Evolutionary conservation across 163 green algal genomes (phyloP), one percentile per base, ranked within the genome.

Genomic region (Chlamydomonas reinhardtii): DNA sequence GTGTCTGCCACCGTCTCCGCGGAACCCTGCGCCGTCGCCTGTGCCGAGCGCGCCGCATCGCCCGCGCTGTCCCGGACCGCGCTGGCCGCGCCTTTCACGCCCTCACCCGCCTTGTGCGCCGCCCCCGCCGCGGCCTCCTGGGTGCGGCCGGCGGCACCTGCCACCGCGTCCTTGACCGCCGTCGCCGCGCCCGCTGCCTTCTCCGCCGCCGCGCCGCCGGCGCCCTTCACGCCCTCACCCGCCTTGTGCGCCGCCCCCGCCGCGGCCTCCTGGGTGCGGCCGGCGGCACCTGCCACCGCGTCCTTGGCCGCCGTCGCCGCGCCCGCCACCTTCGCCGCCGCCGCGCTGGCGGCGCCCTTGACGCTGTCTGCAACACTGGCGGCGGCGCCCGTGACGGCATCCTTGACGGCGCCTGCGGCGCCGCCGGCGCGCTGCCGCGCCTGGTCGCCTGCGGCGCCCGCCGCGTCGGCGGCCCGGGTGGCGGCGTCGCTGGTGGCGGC

Each of bases 21-120:
- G 37, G 76, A 65, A 35, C 76, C 76, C 20, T 68, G 76, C 59
- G 62, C 72, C 76, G 61, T 48, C 27, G 74, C 74, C 56, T 82
- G 22, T 0, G 56, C 35, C 6, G 74, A 72, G 56, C 34, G 22
- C 62, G 62, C 76, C 37, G 76, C 25, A 17, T 43, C n/a, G 39
- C 35, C 66, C 12, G 69, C 76, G 17, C 65, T 43, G 17, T 35
- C 39, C 16, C 34, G 39, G 24, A 65, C 43, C 2, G 64, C 64
- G 25, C 34, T n/a, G 35, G 39, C 76, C 16, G 39, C 39, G 17
- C 73, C 37, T 31, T 84, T 84, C 64, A 84, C 76, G 14, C 35
- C 29, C 12, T 78, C 43, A 14, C 19, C 20, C n/a, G 11, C 22
- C 31, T 52, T 56, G 15, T 69, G n/a, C 31, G 54, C 74, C 14